A percentile compares a stretch with the other conserved stretches of the same genome.
Conservation (phyloP, 2,329 filamentous ascomycete species). For the Curvularia sp. region DNA sequence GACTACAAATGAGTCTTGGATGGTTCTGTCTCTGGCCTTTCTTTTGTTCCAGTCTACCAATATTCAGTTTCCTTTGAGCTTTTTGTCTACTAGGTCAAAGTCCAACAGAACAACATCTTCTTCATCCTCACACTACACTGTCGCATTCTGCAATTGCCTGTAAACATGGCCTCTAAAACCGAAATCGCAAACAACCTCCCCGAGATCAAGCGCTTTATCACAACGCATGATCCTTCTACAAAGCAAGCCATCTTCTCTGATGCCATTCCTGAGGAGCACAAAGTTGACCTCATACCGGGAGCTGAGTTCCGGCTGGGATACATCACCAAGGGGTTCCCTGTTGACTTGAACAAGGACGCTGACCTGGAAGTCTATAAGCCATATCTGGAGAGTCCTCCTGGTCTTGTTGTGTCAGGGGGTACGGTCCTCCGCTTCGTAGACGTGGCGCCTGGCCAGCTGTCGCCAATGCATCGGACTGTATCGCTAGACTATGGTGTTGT, state of each 20-base stretch:
- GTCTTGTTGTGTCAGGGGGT: constrained; percentile 56
- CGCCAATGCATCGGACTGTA: constrained; percentile 51
- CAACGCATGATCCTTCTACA: constrained; percentile 43
- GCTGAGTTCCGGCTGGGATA: constrained; percentile 58
- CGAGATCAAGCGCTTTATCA: constrained; percentile 46
- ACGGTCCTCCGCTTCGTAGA: constrained; percentile 55
- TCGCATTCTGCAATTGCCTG: background rate
- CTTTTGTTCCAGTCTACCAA: background rate
- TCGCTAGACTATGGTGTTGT: constrained; percentile 51
- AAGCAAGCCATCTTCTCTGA: constrained; percentile 47
- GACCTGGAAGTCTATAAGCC: constrained; percentile 58
- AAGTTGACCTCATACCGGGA: constrained; percentile 29
- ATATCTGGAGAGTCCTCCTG: constrained; percentile 56
- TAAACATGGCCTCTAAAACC: constrained; percentile 25
- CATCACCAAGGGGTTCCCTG: constrained; percentile 57
- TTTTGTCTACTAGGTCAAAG: background rate
- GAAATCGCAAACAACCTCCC: constrained; percentile 34
- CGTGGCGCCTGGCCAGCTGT: constrained; percentile 36
- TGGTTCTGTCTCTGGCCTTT: background rate
- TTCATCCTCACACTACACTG: background rate
- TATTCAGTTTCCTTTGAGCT: background rate
- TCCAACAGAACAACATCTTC: too few relatives aligned
- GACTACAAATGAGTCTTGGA: background rate
- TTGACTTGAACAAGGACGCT: constrained; percentile 53
- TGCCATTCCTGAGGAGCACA: constrained; percentile 33